These are phyloP conservation scores for Gossypium lobatum DNA, from an alignment of 441 rosid genomes.

Conservation along the genomic window DNA sequence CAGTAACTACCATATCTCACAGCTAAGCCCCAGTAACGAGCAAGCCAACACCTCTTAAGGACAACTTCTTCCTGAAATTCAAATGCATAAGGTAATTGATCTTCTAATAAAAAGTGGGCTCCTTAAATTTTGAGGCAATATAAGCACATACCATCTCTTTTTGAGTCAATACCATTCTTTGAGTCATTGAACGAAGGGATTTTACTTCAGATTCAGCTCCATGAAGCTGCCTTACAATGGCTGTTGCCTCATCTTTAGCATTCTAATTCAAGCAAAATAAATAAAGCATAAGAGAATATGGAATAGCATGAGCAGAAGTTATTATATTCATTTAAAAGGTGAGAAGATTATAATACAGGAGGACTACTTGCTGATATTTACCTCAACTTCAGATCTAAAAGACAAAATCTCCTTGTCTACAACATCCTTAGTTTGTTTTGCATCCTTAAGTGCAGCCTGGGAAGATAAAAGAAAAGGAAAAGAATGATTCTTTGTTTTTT, in stretches of 20 bases:
- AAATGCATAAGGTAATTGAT: constrained; percentile 14
- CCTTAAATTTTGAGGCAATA: background rate
- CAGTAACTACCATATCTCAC: constrained; percentile 53
- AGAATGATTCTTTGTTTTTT: background rate
- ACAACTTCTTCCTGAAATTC: constrained; percentile 70
- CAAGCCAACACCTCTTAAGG: constrained; percentile 82
- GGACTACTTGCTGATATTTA: constrained; percentile 10
- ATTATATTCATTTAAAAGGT: background rate
- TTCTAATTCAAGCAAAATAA: constrained; percentile 31
- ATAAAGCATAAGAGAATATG: constrained; percentile 3
- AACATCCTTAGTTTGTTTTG: constrained; percentile 44
- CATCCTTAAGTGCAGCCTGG: constrained; percentile 69
- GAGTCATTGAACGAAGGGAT: constrained; percentile 59
- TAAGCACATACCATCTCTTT: constrained; percentile 61
- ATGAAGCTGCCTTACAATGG: constrained; percentile 35
- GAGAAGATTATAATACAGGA: constrained; percentile 1
- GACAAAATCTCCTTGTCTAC: constrained; percentile 44
- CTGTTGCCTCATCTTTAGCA: constrained; percentile 46
- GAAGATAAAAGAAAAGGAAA: constrained; percentile 11
- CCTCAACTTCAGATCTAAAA: constrained; percentile 62
- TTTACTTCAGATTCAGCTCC: constrained; percentile 69
- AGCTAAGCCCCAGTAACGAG: constrained; percentile 79
- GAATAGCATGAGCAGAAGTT: background rate
- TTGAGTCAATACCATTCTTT: constrained; percentile 70
- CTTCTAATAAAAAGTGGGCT: constrained; percentile 1